Conservation (phyloP, 1,284 basidiomycete genomes). For the Boletus smithii region DNA sequence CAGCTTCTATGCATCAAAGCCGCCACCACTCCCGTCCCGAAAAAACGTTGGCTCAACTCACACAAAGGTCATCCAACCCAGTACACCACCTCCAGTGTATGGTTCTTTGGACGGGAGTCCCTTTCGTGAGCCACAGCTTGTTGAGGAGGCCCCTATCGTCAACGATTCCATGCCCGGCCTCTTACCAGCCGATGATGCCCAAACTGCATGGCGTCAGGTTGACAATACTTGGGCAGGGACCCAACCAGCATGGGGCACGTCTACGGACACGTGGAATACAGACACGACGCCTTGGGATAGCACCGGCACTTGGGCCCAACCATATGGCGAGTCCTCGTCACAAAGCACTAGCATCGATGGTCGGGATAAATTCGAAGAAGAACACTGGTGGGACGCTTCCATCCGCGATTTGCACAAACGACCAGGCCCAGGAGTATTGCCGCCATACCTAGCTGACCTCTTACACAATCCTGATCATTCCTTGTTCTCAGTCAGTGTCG, state of each 20-base stretch:
- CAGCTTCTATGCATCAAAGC: constrained; percentile 32
- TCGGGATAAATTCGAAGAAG: constrained; percentile 54
- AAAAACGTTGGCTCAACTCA: constrained; percentile 32
- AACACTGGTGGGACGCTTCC: constrained; percentile 61
- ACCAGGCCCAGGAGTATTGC: constrained; percentile 66
- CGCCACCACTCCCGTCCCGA: constrained; percentile 34
- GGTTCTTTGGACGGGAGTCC: constrained; percentile 25
- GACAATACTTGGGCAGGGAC: constrained; percentile 22
- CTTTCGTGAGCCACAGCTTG: constrained; percentile 47
- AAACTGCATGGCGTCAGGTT: constrained; percentile 9
- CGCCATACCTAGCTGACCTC: constrained; percentile 59
- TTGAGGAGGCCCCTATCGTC: constrained; percentile 35
- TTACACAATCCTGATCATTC: constrained; percentile 70
- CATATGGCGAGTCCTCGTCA: constrained; percentile 17
- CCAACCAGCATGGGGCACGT: constrained; percentile 11
- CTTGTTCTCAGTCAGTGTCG: constrained; percentile 58
- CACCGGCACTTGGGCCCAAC: constrained; percentile 21
- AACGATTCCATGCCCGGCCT: constrained; percentile 32
- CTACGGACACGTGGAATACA: constrained; percentile 23
- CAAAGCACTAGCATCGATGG: constrained; percentile 49
- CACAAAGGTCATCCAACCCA: constrained; percentile 29
- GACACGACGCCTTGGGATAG: constrained; percentile 27
- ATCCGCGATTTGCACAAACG: constrained; percentile 42
- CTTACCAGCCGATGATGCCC: constrained; percentile 21
- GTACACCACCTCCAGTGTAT: constrained; percentile 30